Conservation (phyloP, 2,329 filamentous ascomycete genomes). For the Anisogramma anomala region DNA sequence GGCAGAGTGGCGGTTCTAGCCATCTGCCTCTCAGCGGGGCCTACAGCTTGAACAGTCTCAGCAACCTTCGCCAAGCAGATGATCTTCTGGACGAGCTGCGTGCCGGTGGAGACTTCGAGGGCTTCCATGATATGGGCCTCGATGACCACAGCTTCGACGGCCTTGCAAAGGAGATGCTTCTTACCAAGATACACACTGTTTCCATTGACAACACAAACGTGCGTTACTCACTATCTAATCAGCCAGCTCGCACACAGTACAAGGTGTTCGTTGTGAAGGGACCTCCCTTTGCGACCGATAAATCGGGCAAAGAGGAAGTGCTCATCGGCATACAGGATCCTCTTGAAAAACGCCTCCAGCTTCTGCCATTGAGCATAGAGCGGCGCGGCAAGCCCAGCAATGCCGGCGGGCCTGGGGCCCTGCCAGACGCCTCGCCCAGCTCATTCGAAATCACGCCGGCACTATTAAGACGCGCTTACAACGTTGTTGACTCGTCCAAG, state of each 20-base stretch:
- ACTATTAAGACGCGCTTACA: slow-evolving; percentile 48
- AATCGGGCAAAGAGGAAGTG: slow-evolving; percentile 41
- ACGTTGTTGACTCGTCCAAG: slow-evolving; percentile 62
- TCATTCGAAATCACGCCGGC: slow-evolving; percentile 34
- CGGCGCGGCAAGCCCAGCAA: slow-evolving; percentile 25
- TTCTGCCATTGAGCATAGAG: slow-evolving; percentile 52
- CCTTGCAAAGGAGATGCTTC: slow-evolving; percentile 58
- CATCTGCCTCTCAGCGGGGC: slow-evolving; percentile 1
- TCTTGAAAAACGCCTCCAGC: slow-evolving; percentile 53
- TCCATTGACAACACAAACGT: slow-evolving; percentile 50
- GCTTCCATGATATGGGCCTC: slow-evolving; percentile 60
- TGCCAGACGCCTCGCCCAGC: slow-evolving; percentile 21
- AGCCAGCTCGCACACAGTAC: slow-evolving; percentile 41
- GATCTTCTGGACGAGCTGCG: slow-evolving; percentile 57
- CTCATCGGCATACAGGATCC: slow-evolving; percentile 61
- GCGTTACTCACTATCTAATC: slow-evolving; percentile 44
- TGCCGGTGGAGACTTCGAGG: slow-evolving; percentile 50
- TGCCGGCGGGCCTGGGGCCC: slow-evolving; percentile 17
- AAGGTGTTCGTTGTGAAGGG: slow-evolving; percentile 58
- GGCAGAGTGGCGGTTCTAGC: slow-evolving; percentile 40
- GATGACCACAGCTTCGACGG: slow-evolving; percentile 63
- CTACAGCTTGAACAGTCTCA: slow-evolving; percentile 42
- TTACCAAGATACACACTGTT: slow-evolving; percentile 59
- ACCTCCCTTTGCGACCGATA: slow-evolving; percentile 43
- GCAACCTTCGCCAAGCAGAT: slow-evolving; percentile 47